A percentile compares a stretch with the other conserved stretches of the same genome.
These are phyloP conservation scores for Shiraia sp. DNA, from an alignment of 2,329 filamentous ascomycete species.

Conservation along the genomic window DNA sequence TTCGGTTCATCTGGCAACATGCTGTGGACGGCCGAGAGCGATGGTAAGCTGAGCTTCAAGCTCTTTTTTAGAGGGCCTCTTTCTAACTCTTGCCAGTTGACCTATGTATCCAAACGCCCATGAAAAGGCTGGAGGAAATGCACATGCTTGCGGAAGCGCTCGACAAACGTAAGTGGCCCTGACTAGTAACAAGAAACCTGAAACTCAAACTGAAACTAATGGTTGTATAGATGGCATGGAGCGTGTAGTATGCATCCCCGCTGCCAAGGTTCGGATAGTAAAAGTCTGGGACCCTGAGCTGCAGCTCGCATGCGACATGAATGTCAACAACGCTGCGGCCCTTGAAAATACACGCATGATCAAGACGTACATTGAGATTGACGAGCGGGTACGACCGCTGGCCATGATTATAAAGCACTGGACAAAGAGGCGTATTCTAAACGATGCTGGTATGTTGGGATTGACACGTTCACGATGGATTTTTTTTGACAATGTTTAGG, in stretches of 20 bases:
- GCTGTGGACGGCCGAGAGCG: conserved; percentile 92
- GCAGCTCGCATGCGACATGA: conserved; percentile 91
- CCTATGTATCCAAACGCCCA: conserved; percentile 92
- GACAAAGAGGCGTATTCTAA: conserved; percentile 89
- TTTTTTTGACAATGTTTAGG: conserved; percentile 51
- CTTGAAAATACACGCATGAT: conserved; percentile 98
- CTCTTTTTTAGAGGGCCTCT: not conserved
- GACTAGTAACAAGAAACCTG: not conserved
- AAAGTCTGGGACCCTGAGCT: conserved; percentile 98
- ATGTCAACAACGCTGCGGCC: conserved; percentile 95
- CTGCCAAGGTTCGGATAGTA: conserved; percentile 96
- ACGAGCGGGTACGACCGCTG: conserved; percentile 84
- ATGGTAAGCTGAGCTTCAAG: conserved; percentile 65
- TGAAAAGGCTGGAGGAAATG: conserved; percentile 84
- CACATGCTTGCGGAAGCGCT: conserved; percentile 88
- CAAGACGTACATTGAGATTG: conserved; percentile 91
- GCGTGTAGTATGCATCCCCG: conserved; percentile 90
- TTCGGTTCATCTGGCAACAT: conserved; percentile 98
- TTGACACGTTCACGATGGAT: conserved; percentile 10
- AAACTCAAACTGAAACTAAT: conserved; percentile 36
- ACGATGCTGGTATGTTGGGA: conserved; percentile 81
- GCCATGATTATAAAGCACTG: conserved; percentile 98
- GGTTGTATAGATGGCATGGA: conserved; percentile 81
- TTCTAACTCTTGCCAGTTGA: conserved; percentile 67
- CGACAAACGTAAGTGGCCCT: conserved; percentile 70